phyloP scores from a whole-genome alignment of 78 protist species.

The Polysphondylium violaceum region DNA sequence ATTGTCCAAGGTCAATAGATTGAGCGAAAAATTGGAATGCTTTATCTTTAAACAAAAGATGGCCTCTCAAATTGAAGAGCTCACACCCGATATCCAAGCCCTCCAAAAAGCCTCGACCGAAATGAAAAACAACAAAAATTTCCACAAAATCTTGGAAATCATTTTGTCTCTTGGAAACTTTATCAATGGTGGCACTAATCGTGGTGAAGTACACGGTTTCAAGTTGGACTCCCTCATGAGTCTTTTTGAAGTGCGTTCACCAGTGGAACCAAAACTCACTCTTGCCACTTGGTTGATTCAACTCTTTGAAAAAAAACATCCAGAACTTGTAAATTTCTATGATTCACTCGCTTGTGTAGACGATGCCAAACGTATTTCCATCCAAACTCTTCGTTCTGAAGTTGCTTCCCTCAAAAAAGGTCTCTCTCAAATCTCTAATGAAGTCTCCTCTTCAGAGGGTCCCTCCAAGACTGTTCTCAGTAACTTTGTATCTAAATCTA shows the following conservation, averaged over 20 bases:
- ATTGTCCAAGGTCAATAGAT: constrained; percentile 36
- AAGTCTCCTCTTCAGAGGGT: constrained; percentile 32
- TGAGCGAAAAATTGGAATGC: constrained; percentile 62
- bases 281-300: constrained; percentile 54
- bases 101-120: constrained; percentile 16
- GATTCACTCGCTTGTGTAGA: constrained; percentile 36
- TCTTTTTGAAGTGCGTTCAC: constrained; percentile 45
- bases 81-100: constrained; percentile 44
- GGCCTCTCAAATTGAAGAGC: constrained; percentile 49
- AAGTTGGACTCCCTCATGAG: constrained; percentile 53
- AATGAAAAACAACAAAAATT: constrained; percentile 9
- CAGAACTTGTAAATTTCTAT: constrained; percentile 3
- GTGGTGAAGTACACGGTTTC: constrained; percentile 83
- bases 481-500: constrained; percentile 25
- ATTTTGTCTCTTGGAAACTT: constrained; percentile 81
- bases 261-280: constrained; percentile 55
- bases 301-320: constrained; percentile 49
- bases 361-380: constrained; percentile 63
- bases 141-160: constrained; percentile 63
- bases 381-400: constrained; percentile 52
- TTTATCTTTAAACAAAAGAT: constrained; percentile 69
- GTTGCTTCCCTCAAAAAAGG: constrained; percentile 52
- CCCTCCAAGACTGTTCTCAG: constrained; percentile 30
- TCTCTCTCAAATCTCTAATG: constrained; percentile 42
- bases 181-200: constrained; percentile 84